phyloP scores from a whole-genome alignment of 768 basidiomycete genomes.

The Nidula microcarpa region DNA sequence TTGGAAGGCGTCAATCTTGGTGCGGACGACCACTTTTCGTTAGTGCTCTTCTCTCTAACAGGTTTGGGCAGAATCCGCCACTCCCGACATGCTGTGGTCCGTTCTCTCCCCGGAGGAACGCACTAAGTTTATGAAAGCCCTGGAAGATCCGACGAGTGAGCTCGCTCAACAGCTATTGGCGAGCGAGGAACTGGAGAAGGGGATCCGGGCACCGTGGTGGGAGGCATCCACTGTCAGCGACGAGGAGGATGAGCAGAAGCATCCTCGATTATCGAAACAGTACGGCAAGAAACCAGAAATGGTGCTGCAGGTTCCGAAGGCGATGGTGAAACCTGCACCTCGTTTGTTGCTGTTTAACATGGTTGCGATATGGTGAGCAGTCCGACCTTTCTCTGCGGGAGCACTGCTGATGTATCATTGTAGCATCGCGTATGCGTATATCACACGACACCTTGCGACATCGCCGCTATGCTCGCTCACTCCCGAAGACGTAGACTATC shows the following conservation, averaged over 20 bases:
- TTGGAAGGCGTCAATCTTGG: constrained; percentile 62
- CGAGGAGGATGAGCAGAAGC: constrained; percentile 7
- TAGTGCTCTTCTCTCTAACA: not conserved
- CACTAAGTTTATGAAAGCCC: constrained; percentile 51
- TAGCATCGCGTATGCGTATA: constrained; percentile 70
- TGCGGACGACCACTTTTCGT: constrained; percentile 21
- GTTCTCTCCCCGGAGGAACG: constrained; percentile 59
- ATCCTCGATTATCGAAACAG: constrained; percentile 5
- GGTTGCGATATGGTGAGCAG: constrained; percentile 60
- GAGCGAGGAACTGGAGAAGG: constrained; percentile 49
- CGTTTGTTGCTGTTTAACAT: constrained; percentile 64
- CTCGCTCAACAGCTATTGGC: constrained; percentile 57
- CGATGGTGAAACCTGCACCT: constrained; percentile 35
- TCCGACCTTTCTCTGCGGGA: not conserved
- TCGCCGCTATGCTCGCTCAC: constrained; percentile 50
- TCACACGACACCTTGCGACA: constrained; percentile 55
- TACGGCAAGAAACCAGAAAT: constrained; percentile 38
- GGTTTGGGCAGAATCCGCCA: constrained; percentile 42
- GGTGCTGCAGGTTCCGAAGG: constrained; percentile 39
- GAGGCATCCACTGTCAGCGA: constrained; percentile 22
- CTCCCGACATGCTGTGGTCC: constrained; percentile 57
- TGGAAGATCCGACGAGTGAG: constrained; percentile 61
- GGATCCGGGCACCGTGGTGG: constrained; percentile 75
- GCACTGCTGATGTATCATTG: constrained; percentile 2
- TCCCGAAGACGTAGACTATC: constrained; percentile 36